These are phyloP conservation scores for Chrysopogon serrulatus DNA, from an alignment of 176 grass and related monocot species.

Conservation along the genomic window DNA sequence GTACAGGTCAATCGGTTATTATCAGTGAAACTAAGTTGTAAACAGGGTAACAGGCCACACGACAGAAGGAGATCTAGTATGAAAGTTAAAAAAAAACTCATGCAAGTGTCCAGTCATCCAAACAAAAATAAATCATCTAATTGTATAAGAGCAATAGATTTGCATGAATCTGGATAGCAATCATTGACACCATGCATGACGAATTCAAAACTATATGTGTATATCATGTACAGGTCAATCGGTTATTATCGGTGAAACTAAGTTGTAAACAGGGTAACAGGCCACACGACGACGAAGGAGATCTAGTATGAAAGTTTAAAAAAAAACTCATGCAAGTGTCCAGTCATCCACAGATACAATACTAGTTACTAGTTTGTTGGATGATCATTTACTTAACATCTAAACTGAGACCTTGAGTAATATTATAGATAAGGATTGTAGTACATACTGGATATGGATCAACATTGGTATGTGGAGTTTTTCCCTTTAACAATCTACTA, in stretches of 20 bases:
- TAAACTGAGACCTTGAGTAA: neutral
- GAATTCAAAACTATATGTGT: neutral
- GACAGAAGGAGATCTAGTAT: neutral
- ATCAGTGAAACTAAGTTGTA: no score
- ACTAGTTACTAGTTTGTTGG: neutral
- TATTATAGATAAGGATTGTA: neutral
- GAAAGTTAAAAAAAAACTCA: neutral
- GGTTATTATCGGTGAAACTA: no score
- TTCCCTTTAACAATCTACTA: slow-evolving; percentile 71
- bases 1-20: no score
- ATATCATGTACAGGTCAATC: no score
- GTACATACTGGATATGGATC: slow-evolving; percentile 84
- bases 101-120: neutral
- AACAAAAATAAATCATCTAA: slow-evolving; percentile 2
- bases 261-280: neutral
- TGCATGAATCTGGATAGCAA: neutral
- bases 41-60: neutral
- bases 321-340: neutral
- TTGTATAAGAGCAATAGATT: neutral
- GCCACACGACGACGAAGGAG: neutral
- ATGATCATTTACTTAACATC: neutral
- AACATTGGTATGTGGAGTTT: slow-evolving; percentile 72
- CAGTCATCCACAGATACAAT: neutral
- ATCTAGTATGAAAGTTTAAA: neutral
- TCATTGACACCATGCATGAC: neutral